Evolutionary conservation across 768 basidiomycete genomes (phyloP).

Genomic region (Goffeauzyma gilvescens): DNA sequence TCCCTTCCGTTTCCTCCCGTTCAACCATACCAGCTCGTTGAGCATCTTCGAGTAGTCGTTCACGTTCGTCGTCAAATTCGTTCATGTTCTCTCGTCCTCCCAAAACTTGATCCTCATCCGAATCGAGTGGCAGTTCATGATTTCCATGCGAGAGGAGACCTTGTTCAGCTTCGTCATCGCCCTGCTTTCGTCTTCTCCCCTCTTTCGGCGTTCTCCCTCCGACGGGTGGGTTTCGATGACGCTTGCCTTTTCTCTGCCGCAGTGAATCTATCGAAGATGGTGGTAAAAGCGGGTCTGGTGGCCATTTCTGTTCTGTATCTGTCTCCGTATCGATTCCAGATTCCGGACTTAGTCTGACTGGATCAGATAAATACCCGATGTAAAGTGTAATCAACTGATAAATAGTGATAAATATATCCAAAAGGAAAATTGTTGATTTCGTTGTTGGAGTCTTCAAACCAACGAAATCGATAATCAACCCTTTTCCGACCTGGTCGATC

Average conservation of each 20-base stretch:
- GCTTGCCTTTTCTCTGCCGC: neutral
- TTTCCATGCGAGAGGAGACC: neutral
- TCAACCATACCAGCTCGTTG: neutral
- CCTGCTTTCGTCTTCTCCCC: neutral
- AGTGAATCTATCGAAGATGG: neutral
- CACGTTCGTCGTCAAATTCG: neutral
- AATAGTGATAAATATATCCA: constrained; percentile 3
- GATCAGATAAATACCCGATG: constrained; percentile 3
- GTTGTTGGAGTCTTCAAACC: neutral
- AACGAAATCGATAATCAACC: constrained; percentile 3
- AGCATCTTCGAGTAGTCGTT: neutral
- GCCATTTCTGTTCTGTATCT: neutral
- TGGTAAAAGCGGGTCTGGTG: neutral
- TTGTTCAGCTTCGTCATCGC: neutral
- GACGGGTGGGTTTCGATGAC: neutral
- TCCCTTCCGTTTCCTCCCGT: neutral
- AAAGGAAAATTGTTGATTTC: neutral
- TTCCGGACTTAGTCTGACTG: too few relatives aligned
- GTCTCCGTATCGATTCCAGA: too few relatives aligned
- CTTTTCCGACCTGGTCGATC: neutral
- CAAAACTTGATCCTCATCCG: neutral
- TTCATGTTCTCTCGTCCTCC: neutral
- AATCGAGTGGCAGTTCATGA: neutral
- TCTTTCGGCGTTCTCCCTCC: neutral
- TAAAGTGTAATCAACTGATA: constrained; percentile 4